Base-by-base conservation (phyloP, 1,284 basidiomycete genomes). In the Ganoderma leucocontextum region DNA sequence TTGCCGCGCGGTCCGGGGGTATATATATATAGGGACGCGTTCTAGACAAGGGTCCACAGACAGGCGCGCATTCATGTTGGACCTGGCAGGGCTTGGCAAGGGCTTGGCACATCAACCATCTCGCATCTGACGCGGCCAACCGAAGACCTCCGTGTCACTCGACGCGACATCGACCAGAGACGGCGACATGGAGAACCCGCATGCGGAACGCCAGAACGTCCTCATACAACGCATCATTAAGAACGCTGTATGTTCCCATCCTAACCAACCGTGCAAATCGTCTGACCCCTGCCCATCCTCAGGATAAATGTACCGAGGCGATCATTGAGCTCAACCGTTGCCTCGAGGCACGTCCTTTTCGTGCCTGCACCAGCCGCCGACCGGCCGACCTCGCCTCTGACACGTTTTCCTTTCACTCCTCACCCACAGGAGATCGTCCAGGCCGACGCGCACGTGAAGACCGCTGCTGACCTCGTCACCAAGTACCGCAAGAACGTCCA, bases 141-240 rank as follows among this genome's bases (percentile, higher is more conserved):
- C 29, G 29, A 29, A 29, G 29, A 29, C 13, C 9, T 39, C 39
- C 39, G 39, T 10, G 39, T 39, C 39, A 25, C 9, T 39, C 22
- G 41, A 29, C 29, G 29, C 39, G 17, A 64, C 55, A 47, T 53
- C 33, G 0, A 57, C 33, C 5, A 4, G 33, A 36, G 33, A 33
- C 29, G 0, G n/a, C 57, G 36, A 63, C 61, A 96, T 96, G 95
- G 93, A 96, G 81, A 96, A 95, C 78, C 95, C 93, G 35, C 94
- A 97, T 77, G 94, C 95, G 70, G 95, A 96, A 80, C 86, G 94
- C 69, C 96, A 98, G 78, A 94, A 93, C 41, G 89, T 96, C 47
- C 86, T 97, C 41, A 85, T 97, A 3, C 95, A 96, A 75, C 88
- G 96, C 36, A 97, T 98, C 72, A 85, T 96, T 49, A 96, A 96